Percentiles rank a stretch among this genome's conserved stretches.
Conservation (phyloP, 345 rosid species). For the Bretschneidera sinensis region DNA sequence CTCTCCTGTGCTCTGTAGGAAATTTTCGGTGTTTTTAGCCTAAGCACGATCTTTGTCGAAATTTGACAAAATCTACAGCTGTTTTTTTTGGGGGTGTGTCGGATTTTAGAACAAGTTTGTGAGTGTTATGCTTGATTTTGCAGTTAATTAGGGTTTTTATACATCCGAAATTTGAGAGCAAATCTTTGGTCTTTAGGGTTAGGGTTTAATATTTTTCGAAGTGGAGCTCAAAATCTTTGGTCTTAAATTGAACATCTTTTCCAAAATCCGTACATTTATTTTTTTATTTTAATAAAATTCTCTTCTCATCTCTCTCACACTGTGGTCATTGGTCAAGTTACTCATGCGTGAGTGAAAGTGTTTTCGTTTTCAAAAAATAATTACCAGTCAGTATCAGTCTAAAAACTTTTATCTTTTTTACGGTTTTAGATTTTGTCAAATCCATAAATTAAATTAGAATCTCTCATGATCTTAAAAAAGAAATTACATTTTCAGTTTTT, state of each 20-base stretch:
- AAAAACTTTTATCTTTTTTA: background rate
- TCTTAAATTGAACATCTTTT: background rate
- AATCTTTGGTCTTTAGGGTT: constrained; percentile 1
- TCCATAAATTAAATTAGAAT: background rate
- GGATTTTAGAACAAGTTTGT: background rate
- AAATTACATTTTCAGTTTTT: constrained; percentile 1
- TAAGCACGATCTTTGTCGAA: background rate
- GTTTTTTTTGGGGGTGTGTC: too few species aligned
- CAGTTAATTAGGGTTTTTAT: constrained; percentile 24
- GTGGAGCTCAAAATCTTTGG: background rate
- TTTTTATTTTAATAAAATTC: too few species aligned
- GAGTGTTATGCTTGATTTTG: background rate
- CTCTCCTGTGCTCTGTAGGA: background rate
- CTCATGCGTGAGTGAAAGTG: background rate
- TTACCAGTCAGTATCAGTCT: background rate
- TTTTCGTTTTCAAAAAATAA: background rate
- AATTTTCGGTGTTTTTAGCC: constrained; percentile 7
- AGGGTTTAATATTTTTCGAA: background rate
- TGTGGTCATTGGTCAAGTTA: background rate
- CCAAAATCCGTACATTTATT: background rate
- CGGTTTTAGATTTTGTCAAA: background rate
- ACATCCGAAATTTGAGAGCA: constrained; percentile 11
- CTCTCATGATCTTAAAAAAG: background rate
- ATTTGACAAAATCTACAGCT: background rate
- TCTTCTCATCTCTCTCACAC: background rate